Percentiles rank a stretch among this genome's conserved stretches.
Evolutionary conservation across 192 early-diverging fungal genomes (phyloP).

Genomic region (Entrophospora sp.): DNA sequence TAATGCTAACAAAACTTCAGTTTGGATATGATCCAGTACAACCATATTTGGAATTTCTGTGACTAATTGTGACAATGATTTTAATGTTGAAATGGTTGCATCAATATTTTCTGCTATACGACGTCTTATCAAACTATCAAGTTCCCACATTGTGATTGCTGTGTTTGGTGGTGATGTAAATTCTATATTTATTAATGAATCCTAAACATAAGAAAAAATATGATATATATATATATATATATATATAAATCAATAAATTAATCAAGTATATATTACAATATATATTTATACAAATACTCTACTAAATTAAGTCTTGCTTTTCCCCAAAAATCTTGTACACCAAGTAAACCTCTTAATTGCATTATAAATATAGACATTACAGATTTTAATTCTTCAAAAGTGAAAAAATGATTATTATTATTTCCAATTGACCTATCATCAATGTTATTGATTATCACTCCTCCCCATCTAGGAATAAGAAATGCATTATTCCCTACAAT

Average conservation of each 20-base stretch:
- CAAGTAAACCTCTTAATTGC: slow-evolving; percentile 78
- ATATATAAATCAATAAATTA: background rate
- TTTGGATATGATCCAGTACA: slow-evolving; percentile 77
- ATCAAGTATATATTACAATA: background rate
- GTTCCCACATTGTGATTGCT: slow-evolving; percentile 77
- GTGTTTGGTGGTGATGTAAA: slow-evolving; percentile 36
- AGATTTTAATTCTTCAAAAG: slow-evolving; percentile 48
- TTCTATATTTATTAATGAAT: slow-evolving; percentile 21
- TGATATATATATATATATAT: background rate
- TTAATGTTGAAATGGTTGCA: slow-evolving; percentile 65
- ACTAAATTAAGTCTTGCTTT: background rate
- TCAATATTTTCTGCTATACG: slow-evolving; percentile 65
- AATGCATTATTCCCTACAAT: slow-evolving; percentile 68
- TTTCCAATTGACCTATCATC: slow-evolving; percentile 21
- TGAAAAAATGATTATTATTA: slow-evolving; percentile 29
- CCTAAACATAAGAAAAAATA: background rate
- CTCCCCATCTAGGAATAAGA: slow-evolving; percentile 92
- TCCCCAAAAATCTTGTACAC: slow-evolving; percentile 50
- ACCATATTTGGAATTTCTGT: slow-evolving; percentile 84
- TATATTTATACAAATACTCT: too few species aligned
- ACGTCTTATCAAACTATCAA: slow-evolving; percentile 62
- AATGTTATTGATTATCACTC: slow-evolving; percentile 67
- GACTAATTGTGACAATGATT: slow-evolving; percentile 72
- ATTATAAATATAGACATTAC: slow-evolving; percentile 72
- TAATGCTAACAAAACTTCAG: slow-evolving; percentile 27